These are phyloP conservation scores for Boletus bicolor DNA, from an alignment of 768 basidiomycete species.

Conservation along the genomic window DNA sequence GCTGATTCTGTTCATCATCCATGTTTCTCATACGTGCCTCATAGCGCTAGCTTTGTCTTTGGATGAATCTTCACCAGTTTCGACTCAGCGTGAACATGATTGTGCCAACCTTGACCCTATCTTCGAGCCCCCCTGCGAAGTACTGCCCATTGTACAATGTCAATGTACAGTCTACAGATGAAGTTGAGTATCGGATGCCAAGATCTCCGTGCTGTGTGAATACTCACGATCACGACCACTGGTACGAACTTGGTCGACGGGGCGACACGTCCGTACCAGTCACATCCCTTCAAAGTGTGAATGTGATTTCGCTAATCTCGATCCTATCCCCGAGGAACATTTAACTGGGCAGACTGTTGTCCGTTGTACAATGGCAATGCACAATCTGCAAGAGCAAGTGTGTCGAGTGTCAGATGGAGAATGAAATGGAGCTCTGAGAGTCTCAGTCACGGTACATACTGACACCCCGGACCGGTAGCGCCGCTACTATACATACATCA, in stretches of 20 bases:
- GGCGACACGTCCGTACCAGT: background rate
- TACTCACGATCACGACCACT: background rate
- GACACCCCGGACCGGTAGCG: too few relatives aligned
- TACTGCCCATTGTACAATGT: conserved; percentile 1
- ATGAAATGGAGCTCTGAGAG: background rate
- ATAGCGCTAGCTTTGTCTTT: background rate
- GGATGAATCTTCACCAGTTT: background rate
- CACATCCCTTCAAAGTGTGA: conserved; percentile 8
- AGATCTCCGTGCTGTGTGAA: background rate
- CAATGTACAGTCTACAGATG: background rate
- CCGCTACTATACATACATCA: too few relatives aligned
- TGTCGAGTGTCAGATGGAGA: background rate
- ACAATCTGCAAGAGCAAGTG: conserved; percentile 10
- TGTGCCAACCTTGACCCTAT: background rate
- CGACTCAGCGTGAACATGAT: conserved; percentile 3
- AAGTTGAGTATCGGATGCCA: background rate
- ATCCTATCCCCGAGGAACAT: conserved; percentile 9
- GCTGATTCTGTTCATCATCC: background rate
- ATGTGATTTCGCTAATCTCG: conserved; percentile 24
- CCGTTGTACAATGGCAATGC: conserved; percentile 22
- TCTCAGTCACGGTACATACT: background rate
- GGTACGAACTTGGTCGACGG: background rate
- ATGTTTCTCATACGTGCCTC: background rate
- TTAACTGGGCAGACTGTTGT: conserved; percentile 1
- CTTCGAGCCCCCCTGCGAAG: background rate